Evolutionary conservation across 495 filamentous ascomycete species (phyloP).

Genomic region (Aspergillus ostianus): DNA sequence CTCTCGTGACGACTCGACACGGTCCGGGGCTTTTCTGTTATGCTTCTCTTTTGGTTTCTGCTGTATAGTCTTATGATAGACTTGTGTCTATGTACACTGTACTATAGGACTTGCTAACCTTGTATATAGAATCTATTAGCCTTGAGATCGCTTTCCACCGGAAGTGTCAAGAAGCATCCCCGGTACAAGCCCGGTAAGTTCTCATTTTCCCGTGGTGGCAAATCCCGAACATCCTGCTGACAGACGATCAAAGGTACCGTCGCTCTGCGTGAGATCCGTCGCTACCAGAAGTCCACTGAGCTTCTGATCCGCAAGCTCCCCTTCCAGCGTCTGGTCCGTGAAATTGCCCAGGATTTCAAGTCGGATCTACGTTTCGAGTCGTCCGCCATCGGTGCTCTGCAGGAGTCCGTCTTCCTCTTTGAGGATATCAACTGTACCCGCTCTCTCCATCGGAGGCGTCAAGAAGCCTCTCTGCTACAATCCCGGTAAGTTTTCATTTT

Average conservation of each 20-base stretch:
- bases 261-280: constrained; percentile 99
- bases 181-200: constrained; percentile 95
- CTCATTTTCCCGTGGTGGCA: not conserved
- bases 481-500: no score
- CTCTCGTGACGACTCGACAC: no score
- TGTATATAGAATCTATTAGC: no score
- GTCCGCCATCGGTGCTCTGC: constrained; percentile 98
- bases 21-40: no score
- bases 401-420: constrained; percentile 99
- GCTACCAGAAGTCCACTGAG: constrained; percentile 99
- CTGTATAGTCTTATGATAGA: no score
- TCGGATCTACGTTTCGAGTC: constrained; percentile 99
- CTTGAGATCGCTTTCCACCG: constrained; percentile 63
- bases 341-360: constrained; percentile 99
- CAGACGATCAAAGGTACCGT: constrained; percentile 67
- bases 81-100: no score
- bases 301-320: constrained; percentile 99
- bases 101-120: no score
- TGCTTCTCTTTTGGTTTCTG: no score
- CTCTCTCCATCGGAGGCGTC: no score
- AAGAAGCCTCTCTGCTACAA: no score
- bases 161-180: constrained; percentile 99
- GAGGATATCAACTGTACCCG: constrained; percentile 92
- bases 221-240: constrained; percentile 31
- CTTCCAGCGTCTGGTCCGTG: constrained; percentile 99